These are phyloP conservation scores for Tolypocladium ovalisporum DNA, from an alignment of 2,329 filamentous ascomycete species.

Conservation along the genomic window DNA sequence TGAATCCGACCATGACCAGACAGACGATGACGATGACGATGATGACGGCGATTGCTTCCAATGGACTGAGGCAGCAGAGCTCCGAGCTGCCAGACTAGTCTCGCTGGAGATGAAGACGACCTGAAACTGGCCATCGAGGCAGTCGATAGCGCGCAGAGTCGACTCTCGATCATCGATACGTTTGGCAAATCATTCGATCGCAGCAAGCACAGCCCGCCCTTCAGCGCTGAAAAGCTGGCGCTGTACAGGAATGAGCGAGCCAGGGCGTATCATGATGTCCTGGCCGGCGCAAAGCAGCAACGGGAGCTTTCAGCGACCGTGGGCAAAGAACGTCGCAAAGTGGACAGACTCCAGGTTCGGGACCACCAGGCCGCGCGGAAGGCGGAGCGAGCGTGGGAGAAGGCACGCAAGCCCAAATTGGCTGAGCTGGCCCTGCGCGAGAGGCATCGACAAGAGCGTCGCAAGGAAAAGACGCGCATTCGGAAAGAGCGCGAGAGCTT, in stretches of 20 bases:
- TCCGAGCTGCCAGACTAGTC: conserved; percentile 13
- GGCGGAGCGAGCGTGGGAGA: conserved; percentile 17
- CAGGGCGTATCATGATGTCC: conserved; percentile 29
- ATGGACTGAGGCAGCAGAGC: conserved; percentile 5
- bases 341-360: conserved; percentile 15
- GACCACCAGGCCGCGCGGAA: conserved; percentile 17
- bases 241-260: conserved; percentile 31
- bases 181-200: conserved; percentile 25
- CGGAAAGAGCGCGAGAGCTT: conserved; percentile 31
- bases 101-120: conserved; percentile 15
- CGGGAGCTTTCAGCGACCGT: not conserved
- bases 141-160: conserved; percentile 16
- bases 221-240: conserved; percentile 26
- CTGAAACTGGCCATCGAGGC: conserved; percentile 10
- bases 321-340: conserved; percentile 6
- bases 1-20: conserved; percentile 18
- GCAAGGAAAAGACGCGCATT: conserved; percentile 32
- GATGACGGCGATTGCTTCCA: conserved; percentile 17
- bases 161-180: conserved; percentile 28
- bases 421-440: conserved; percentile 23
- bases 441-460: conserved; percentile 23
- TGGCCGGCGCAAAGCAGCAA: conserved; percentile 6
- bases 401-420: conserved; percentile 21
- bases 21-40: not conserved
- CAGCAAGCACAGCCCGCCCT: conserved; percentile 15